phyloP scores from a whole-genome alignment of 2,329 filamentous ascomycete species.

The Calonectria pauciramosa region DNA sequence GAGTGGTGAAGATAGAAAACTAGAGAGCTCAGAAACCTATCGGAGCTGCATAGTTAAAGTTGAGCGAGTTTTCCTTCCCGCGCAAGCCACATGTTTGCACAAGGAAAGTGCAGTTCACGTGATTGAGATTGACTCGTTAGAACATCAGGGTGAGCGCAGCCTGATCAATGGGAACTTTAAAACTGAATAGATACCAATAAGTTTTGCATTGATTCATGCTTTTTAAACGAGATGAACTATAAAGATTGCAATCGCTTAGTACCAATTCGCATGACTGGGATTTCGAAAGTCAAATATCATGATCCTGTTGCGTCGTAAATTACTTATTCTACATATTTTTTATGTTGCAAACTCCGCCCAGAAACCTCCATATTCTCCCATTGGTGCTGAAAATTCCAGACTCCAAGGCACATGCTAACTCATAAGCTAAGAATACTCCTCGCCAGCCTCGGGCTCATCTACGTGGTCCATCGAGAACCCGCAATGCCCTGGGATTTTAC shows the following conservation, averaged over 20 bases:
- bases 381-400: neutral
- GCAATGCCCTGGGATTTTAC: neutral
- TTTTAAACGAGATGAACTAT: neutral
- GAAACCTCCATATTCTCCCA: neutral
- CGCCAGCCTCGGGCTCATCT: neutral
- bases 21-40: neutral
- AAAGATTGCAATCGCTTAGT: neutral
- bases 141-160: neutral
- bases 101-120: constrained; percentile 1
- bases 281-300: neutral
- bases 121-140: neutral
- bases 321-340: neutral
- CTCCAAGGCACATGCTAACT: neutral
- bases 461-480: constrained; percentile 5
- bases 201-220: neutral
- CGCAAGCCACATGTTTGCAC: neutral
- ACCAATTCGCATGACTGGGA: neutral
- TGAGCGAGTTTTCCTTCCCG: neutral
- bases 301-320: neutral
- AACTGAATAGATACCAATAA: neutral
- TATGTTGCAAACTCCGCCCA: neutral
- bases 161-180: neutral
- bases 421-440: neutral
- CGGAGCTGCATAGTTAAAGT: too few relatives aligned
- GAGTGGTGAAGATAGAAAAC: neutral